phyloP scores from a whole-genome alignment of 2,329 filamentous ascomycete genomes.

The Microdochium paspali region DNA sequence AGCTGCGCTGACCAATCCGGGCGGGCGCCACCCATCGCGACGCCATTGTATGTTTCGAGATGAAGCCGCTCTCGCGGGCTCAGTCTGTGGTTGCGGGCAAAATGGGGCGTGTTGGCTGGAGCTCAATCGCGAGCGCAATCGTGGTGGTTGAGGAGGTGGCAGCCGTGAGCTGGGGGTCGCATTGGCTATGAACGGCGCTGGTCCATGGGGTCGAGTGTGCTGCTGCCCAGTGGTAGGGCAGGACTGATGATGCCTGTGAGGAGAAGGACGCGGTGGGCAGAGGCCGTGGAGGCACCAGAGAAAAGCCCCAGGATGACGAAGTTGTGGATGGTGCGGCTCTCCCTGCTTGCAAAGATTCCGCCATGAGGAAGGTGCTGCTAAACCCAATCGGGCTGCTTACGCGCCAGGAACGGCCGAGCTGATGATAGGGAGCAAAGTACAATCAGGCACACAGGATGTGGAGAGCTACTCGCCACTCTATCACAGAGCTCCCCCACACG shows the following conservation, averaged over 20 bases:
- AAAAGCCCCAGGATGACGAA: neutral
- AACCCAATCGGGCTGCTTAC: neutral
- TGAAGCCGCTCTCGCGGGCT: neutral
- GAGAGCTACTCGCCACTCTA: neutral
- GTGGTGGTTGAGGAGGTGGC: neutral
- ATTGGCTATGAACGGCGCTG: neutral
- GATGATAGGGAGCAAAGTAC: neutral
- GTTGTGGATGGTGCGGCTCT: neutral
- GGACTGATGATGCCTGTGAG: neutral
- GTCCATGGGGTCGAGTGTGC: neutral
- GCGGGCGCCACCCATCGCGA: neutral
- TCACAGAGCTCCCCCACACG: neutral
- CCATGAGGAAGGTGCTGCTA: neutral
- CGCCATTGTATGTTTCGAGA: neutral
- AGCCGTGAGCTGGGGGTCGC: neutral
- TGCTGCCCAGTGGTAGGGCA: neutral
- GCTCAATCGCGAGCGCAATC: neutral
- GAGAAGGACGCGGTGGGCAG: neutral
- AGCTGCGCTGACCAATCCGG: neutral
- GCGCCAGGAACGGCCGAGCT: neutral
- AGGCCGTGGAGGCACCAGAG: neutral
- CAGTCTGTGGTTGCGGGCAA: neutral
- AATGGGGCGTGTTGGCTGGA: neutral
- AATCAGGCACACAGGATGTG: neutral
- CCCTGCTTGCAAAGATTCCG: neutral